Conservation (phyloP, 2,329 filamentous ascomycete species). For the Helotiales sp. region DNA sequence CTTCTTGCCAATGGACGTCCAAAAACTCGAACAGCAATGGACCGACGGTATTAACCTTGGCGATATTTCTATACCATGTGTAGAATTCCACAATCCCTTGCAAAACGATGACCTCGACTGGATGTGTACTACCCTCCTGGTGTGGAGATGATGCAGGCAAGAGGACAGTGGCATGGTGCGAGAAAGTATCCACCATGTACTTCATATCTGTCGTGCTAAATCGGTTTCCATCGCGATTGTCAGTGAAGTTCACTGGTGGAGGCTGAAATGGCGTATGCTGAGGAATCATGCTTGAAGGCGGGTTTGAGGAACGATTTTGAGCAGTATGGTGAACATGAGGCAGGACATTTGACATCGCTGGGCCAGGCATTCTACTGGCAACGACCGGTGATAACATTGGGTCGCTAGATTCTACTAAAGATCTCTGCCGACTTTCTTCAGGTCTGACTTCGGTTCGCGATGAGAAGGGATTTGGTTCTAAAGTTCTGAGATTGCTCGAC, state of each 20-base stretch:
- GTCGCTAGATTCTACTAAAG: not conserved
- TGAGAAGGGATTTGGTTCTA: not conserved
- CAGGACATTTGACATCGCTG: not conserved
- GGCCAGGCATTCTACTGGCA: not conserved
- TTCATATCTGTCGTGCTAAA: not conserved
- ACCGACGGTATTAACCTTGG: not conserved
- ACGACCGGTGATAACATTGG: not conserved
- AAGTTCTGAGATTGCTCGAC: not conserved
- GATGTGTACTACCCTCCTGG: not conserved
- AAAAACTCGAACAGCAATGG: conserved; percentile 11
- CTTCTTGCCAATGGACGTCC: conserved; percentile 10
- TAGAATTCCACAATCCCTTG: conserved; percentile 5
- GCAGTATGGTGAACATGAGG: not conserved
- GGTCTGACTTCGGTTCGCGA: not conserved
- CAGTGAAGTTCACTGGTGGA: conserved; percentile 10
- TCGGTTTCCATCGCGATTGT: conserved; percentile 8
- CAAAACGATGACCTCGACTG: conserved; percentile 12
- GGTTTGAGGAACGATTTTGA: not conserved
- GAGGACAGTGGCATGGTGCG: conserved; percentile 1
- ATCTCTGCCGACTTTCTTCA: not conserved
- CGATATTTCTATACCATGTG: conserved; percentile 7
- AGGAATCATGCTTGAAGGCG: not conserved
- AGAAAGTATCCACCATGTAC: conserved; percentile 4
- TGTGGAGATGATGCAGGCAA: not conserved
- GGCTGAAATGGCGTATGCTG: conserved; percentile 1